A percentile compares a stretch with the other conserved stretches of the same genome.
Conservation (phyloP, 225 moss, liverwort and hornwort genomes). For the Bryoerythrophyllum caledonicum region DNA sequence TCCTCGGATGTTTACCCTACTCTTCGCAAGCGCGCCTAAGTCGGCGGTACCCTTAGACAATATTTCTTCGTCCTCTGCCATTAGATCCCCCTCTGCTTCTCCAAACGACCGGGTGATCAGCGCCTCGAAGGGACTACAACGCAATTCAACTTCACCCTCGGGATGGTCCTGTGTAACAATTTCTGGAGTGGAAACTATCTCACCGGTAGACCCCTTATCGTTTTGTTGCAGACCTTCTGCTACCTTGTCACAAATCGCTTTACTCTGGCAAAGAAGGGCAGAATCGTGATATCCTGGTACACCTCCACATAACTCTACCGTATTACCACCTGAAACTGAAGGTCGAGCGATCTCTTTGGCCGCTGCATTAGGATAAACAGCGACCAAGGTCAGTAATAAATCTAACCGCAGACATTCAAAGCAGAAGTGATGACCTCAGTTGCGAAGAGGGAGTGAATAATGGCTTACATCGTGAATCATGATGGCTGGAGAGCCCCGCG, state of each 20-base stretch:
- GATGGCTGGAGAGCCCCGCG: background rate
- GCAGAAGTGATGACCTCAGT: background rate
- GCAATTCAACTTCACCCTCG: conserved; percentile 44
- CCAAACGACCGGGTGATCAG: conserved; percentile 52
- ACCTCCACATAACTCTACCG: conserved; percentile 9
- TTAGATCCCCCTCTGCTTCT: conserved; percentile 60
- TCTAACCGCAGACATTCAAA: background rate
- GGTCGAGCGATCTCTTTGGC: conserved; percentile 24
- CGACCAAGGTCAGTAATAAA: conserved; percentile 6
- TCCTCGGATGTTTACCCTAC: conserved; percentile 18
- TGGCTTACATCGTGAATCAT: conserved; percentile 31
- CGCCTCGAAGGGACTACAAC: conserved; percentile 58
- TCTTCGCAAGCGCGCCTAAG: conserved; percentile 25
- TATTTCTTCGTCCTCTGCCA: conserved; percentile 63
- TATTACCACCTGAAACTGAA: conserved; percentile 18
- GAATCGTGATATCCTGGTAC: conserved; percentile 23
- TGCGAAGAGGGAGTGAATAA: background rate
- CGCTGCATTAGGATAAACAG: conserved; percentile 22
- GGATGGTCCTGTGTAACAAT: conserved; percentile 26
- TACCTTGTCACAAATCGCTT: conserved; percentile 1
- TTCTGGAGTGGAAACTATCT: conserved; percentile 31
- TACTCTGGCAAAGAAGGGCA: conserved; percentile 20
- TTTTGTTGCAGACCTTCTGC: conserved; percentile 1
- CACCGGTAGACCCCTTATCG: conserved; percentile 14
- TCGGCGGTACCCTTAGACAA: conserved; percentile 43